Base-by-base conservation (phyloP, 495 filamentous ascomycete species). In the Penicillium dipodomyicola region DNA sequence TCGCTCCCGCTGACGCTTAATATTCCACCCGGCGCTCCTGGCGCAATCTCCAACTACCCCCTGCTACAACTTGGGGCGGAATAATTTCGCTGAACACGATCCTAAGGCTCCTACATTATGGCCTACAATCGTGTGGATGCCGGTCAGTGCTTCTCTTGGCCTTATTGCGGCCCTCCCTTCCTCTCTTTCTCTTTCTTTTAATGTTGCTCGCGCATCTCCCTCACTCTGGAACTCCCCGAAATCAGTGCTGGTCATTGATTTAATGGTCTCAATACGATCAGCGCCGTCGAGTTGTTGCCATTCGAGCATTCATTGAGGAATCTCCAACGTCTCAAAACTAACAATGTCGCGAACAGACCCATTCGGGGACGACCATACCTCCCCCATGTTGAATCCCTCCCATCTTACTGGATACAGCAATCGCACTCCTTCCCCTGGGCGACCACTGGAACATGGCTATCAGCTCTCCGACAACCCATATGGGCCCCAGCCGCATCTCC, bases 401-500 rank as follows among this genome's bases (percentile, higher is more conserved):
- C 73, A 80, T 32, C 77, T 84, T 74, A 81, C 82, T 59, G 43
- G 44, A 46, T 66, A 62, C 42, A 57, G 42, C 49, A 73, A 72
- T 56, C 78, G 77, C 49, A 77, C 82, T 19, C 77, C 77, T 23
- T 83, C 77, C 29, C 81, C 77, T 43, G 81, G 80, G 35, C 81
- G 83, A 57, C 80, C 82, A 27, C 79, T 86, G 25, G 78, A 84
- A 4, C 45, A 9, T 53, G 80, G 82, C 43, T 91, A 91, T 65
- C 87, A 91, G 60, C 74, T 89, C 3, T 81, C 88, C n/a, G 86
- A 90, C 65, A 77, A 80, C 51, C 80, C 84, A 29, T 88, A 88
- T 60, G 72, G 65, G 6, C 67, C 58, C 15, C 63, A 68, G 49
- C 73, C 77, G 42, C 83, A 82, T 53, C 76, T 92, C 45, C 82